phyloP scores from a whole-genome alignment of 192 early-diverging fungal genomes.

The Piromyces finnis region DNA sequence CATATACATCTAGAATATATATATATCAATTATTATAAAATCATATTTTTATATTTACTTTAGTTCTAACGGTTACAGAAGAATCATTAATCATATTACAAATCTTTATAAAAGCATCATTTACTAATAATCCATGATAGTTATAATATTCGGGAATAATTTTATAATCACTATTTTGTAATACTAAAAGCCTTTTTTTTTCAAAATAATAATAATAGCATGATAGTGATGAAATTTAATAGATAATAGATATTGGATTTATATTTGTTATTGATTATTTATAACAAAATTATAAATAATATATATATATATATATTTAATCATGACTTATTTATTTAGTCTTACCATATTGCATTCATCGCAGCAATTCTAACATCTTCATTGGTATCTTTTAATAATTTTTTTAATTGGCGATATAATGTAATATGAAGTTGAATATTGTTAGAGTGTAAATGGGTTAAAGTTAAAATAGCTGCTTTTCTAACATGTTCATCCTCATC shows the following conservation, averaged over 20 bases:
- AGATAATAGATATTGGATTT: too few relatives aligned
- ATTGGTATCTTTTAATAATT: neutral
- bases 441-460: neutral
- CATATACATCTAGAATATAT: too few relatives aligned
- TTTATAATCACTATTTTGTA: neutral
- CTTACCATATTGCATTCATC: neutral
- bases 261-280: too few relatives aligned
- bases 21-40: too few relatives aligned
- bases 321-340: too few relatives aligned
- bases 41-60: conserved; percentile 8
- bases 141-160: neutral
- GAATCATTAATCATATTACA: conserved; percentile 69
- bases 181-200: neutral
- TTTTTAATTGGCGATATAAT: neutral
- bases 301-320: too few relatives aligned
- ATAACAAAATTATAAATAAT: too few relatives aligned
- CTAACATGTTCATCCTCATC: neutral
- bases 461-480: neutral
- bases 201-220: too few relatives aligned
- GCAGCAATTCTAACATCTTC: neutral
- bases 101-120: conserved; percentile 64
- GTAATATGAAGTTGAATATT: neutral
- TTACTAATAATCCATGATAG: conserved; percentile 11
- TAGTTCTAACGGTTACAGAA: conserved; percentile 46
- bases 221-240: too few relatives aligned